Conservation (phyloP, 2,329 filamentous ascomycete genomes). For the Diaporthe caulivora region DNA sequence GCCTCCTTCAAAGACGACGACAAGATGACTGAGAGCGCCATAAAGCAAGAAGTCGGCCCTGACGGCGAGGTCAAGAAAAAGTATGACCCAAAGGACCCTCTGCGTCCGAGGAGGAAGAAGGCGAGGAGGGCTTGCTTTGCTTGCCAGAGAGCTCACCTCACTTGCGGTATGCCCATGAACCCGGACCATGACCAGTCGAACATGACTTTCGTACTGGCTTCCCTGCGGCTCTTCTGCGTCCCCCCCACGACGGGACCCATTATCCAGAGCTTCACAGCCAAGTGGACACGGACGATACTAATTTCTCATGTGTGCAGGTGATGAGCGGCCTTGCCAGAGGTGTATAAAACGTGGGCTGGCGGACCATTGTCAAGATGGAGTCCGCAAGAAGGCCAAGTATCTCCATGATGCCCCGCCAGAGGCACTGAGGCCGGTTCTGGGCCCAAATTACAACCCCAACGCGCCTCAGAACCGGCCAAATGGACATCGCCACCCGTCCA, state of each 20-base stretch:
- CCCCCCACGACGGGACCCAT: not conserved
- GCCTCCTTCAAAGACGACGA: constrained; percentile 61
- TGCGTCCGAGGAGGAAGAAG: constrained; percentile 93
- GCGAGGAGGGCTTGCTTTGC: constrained; percentile 95
- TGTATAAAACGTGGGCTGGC: constrained; percentile 95
- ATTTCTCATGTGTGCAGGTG: constrained; percentile 69
- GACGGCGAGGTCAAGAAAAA: constrained; percentile 73
- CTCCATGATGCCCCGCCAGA: constrained; percentile 95
- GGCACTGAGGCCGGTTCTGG: constrained; percentile 87
- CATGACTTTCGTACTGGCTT: constrained; percentile 33
- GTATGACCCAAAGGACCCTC: constrained; percentile 88
- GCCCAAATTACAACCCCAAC: constrained; percentile 75
- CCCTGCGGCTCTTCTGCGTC: not conserved
- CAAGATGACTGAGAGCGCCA: constrained; percentile 64
- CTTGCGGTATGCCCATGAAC: constrained; percentile 84
- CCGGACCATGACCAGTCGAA: constrained; percentile 38
- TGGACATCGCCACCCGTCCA: constrained; percentile 61
- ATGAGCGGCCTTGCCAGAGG: constrained; percentile 92
- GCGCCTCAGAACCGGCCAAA: constrained; percentile 58
- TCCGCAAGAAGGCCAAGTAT: constrained; percentile 99
- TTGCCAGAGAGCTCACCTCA: constrained; percentile 96
- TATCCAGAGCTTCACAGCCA: not conserved
- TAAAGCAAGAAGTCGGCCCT: constrained; percentile 56
- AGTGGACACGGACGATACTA: constrained; percentile 41
- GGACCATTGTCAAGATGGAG: constrained; percentile 93